Evolutionary conservation across 805 yeast species (phyloP).

Genomic region (Clavispora carvajalis): DNA sequence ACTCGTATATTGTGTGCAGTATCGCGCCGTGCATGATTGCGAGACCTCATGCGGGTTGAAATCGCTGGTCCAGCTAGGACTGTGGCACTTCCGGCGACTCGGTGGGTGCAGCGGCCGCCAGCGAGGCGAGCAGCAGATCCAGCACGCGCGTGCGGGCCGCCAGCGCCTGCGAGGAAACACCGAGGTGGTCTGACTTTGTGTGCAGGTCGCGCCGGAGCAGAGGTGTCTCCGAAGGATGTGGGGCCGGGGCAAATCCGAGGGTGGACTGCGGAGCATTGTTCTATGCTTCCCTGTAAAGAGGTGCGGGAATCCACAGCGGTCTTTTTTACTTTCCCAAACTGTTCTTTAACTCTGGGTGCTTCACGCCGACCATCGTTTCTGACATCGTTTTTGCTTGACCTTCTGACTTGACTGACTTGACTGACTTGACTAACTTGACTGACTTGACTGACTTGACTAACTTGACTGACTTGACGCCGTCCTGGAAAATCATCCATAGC

Average conservation of each 20-base stretch:
- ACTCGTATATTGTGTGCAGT: constrained; percentile 4
- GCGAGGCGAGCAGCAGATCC: no score
- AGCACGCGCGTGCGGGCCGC: no score
- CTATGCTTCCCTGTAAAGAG: neutral
- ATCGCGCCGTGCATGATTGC: neutral
- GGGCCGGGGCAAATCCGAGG: constrained; percentile 2
- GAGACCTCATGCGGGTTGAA: neutral
- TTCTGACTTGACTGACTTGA: neutral
- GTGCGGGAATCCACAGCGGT: neutral
- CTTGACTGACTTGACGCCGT: no score
- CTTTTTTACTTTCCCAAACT: no score
- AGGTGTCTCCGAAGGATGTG: constrained; percentile 1
- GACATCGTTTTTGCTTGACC: neutral
- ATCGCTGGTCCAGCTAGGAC: no score
- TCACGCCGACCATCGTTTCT: no score
- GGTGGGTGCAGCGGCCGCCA: no score
- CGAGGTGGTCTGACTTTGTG: neutral
- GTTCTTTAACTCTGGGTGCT: no score
- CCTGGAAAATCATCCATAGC: neutral
- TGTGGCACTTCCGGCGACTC: no score
- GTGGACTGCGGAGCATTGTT: constrained; percentile 2
- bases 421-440: neutral
- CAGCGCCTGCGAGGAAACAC: neutral
- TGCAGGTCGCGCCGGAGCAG: constrained; percentile 1
- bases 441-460: neutral